Evolutionary conservation across 768 basidiomycete genomes (phyloP).

Genomic region (Asterophora lycoperdoides): DNA sequence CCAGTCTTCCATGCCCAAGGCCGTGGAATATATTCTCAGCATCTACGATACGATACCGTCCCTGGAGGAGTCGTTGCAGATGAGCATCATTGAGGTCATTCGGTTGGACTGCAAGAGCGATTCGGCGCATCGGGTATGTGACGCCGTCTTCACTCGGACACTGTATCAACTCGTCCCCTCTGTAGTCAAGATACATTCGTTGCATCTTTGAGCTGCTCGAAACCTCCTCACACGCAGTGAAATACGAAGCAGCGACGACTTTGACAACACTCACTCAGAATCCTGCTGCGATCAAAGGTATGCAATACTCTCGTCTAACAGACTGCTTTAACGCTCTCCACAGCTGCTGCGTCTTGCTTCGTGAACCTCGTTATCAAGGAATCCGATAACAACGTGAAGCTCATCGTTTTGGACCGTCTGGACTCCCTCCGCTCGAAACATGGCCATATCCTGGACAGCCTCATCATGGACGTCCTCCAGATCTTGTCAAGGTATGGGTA

Average conservation of each 20-base stretch:
- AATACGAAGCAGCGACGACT: constrained; percentile 96
- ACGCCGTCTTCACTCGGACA: not conserved
- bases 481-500: constrained; percentile 67
- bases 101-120: constrained; percentile 85
- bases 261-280: constrained; percentile 93
- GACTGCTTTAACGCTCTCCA: constrained; percentile 3
- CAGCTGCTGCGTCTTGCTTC: constrained; percentile 85
- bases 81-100: constrained; percentile 93
- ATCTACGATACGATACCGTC: constrained; percentile 79
- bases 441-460: constrained; percentile 81
- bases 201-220: constrained; percentile 90
- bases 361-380: constrained; percentile 91
- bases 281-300: constrained; percentile 93
- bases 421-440: constrained; percentile 80
- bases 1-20: constrained; percentile 80
- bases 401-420: constrained; percentile 92
- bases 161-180: constrained; percentile 8
- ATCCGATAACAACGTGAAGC: constrained; percentile 98
- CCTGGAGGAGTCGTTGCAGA: constrained; percentile 91
- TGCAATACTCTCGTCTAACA: constrained; percentile 3
- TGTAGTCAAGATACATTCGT: constrained; percentile 87
- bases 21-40: constrained; percentile 85
- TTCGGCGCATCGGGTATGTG: constrained; percentile 71
- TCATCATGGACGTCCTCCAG: constrained; percentile 95
- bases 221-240: constrained; percentile 87